phyloP scores from a whole-genome alignment of 352 stramenopile genomes.

The Peronosclerospora sorghi region DNA sequence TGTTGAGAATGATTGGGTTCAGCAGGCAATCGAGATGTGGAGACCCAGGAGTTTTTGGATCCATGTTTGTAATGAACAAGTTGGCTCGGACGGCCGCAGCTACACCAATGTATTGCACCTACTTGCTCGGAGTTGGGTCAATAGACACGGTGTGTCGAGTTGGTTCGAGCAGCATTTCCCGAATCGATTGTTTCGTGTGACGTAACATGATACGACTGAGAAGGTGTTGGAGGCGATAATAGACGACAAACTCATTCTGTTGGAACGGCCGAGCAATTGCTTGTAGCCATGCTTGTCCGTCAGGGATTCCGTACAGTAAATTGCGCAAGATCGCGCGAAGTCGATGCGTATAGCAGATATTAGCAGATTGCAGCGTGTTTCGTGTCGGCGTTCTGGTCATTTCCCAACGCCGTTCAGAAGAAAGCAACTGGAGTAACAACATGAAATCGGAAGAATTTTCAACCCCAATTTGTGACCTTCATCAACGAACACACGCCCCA shows the following conservation, averaged over 20 bases:
- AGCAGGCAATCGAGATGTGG: slow-evolving; percentile 61
- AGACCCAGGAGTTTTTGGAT: slow-evolving; percentile 43
- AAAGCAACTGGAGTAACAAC: slow-evolving; percentile 70
- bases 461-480: slow-evolving; percentile 90
- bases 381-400: slow-evolving; percentile 96
- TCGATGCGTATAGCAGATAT: slow-evolving; percentile 84
- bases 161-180: slow-evolving; percentile 38
- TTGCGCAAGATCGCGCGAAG: slow-evolving; percentile 88
- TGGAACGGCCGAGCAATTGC: slow-evolving; percentile 71
- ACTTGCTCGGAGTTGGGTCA: slow-evolving; percentile 55
- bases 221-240: slow-evolving; percentile 69
- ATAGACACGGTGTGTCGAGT: slow-evolving; percentile 41
- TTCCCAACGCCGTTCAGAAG: slow-evolving; percentile 86
- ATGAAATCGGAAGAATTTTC: slow-evolving; percentile 60
- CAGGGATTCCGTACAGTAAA: slow-evolving; percentile 60
- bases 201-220: slow-evolving; percentile 90
- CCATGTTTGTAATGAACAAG: slow-evolving; percentile 67
- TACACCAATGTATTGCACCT: slow-evolving; percentile 62
- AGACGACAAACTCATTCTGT: slow-evolving; percentile 37
- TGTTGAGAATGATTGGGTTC: slow-evolving; percentile 61
- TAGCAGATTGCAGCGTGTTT: slow-evolving; percentile 74
- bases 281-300: slow-evolving; percentile 65
- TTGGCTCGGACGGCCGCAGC: slow-evolving; percentile 52
- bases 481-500: slow-evolving; percentile 90
- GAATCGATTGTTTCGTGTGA: slow-evolving; percentile 90